These are phyloP conservation scores for Candida arabinofermentans DNA, from an alignment of 805 yeast genomes.

Conservation along the genomic window DNA sequence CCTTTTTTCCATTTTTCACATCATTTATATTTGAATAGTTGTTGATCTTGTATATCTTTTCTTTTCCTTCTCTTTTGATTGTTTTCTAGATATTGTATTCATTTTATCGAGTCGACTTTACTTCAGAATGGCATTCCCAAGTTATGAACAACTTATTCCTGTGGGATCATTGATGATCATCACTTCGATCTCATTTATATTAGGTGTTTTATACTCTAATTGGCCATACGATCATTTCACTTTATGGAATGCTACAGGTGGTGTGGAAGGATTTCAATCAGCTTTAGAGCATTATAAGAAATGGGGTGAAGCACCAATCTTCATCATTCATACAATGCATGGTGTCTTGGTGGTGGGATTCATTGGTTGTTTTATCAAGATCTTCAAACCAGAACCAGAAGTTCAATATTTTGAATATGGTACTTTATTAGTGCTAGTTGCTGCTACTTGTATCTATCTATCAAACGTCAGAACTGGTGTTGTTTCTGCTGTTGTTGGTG, in stretches of 20 bases:
- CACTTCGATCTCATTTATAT: slow-evolving; percentile 60
- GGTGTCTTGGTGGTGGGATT: slow-evolving; percentile 60
- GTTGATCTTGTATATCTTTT: too few relatives aligned
- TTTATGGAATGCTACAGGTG: slow-evolving; percentile 56
- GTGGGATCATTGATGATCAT: slow-evolving; percentile 27
- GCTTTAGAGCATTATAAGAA: slow-evolving; percentile 71
- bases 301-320: slow-evolving; percentile 64
- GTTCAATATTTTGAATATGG: slow-evolving; percentile 89
- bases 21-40: too few relatives aligned
- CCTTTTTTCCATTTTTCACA: too few relatives aligned
- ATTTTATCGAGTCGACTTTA: not conserved
- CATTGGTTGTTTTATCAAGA: slow-evolving; percentile 67
- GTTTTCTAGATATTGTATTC: not conserved
- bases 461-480: slow-evolving; percentile 84
- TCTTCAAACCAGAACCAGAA: slow-evolving; percentile 85
- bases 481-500: slow-evolving; percentile 59
- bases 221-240: slow-evolving; percentile 78
- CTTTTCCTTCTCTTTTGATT: not conserved
- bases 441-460: slow-evolving; percentile 73
- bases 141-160: slow-evolving; percentile 32
- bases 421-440: slow-evolving; percentile 66
- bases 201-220: slow-evolving; percentile 77
- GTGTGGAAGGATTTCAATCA: slow-evolving; percentile 49
- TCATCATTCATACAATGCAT: slow-evolving; percentile 60
- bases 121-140: slow-evolving; percentile 2